Evolutionary conservation across 148 eudicot species (phyloP).

Genomic region (Nyssa sinensis): DNA sequence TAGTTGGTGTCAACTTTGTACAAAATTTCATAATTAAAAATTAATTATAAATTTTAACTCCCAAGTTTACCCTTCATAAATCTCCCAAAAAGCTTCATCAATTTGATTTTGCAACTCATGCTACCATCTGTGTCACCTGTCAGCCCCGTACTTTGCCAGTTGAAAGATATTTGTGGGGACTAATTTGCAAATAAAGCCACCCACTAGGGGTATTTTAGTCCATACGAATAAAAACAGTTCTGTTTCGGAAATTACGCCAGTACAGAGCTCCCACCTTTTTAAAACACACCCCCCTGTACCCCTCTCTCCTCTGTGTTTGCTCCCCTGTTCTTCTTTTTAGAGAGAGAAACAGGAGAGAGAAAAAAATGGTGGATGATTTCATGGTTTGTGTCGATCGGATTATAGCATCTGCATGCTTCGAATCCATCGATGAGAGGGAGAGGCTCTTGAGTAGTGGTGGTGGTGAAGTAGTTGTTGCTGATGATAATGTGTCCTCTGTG

Average conservation of each 20-base stretch:
- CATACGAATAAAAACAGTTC: not conserved
- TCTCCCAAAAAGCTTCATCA: not conserved
- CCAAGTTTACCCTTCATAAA: not conserved
- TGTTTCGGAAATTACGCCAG: slow-evolving; percentile 17
- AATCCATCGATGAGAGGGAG: slow-evolving; percentile 24
- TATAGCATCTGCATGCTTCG: slow-evolving; percentile 41
- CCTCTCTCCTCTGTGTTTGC: not conserved
- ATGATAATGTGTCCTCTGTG: not conserved
- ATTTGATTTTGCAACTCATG: not conserved
- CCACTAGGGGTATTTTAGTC: not conserved
- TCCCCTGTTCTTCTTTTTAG: not conserved
- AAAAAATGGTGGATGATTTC: slow-evolving; percentile 56
- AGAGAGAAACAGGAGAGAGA: not conserved
- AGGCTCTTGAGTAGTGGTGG: not conserved
- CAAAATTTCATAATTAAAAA: not conserved
- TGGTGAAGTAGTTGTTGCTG: slow-evolving; percentile 1
- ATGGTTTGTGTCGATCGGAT: slow-evolving; percentile 69
- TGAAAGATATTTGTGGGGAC: not conserved
- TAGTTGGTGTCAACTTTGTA: too few species aligned
- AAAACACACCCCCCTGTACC: slow-evolving; percentile 6
- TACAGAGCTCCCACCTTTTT: slow-evolving; percentile 5
- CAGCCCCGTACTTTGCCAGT: not conserved
- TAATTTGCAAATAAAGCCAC: not conserved
- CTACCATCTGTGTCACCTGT: not conserved
- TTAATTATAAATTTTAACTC: not conserved